phyloP scores from a whole-genome alignment of 106 monocot species.

The Dendrobium catenatum region DNA sequence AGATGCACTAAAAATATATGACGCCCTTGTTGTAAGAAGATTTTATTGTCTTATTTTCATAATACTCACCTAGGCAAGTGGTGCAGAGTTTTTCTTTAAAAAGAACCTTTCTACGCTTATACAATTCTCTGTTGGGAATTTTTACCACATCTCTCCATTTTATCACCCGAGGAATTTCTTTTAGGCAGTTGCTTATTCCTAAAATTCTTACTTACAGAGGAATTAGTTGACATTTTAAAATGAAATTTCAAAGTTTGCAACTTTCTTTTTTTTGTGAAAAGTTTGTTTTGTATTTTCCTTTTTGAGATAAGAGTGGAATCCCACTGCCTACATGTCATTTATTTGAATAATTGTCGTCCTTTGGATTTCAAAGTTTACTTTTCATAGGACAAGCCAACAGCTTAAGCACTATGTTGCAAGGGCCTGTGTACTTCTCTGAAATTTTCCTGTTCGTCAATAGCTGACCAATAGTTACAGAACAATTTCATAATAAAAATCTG shows the following conservation, averaged over 20 bases:
- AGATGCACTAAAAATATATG: background rate
- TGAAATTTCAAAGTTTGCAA: no score
- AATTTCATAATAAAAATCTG: background rate
- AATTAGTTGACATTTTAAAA: no score
- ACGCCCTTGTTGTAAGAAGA: no score
- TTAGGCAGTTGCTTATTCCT: background rate
- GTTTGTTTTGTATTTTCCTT: background rate
- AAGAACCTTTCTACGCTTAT: no score
- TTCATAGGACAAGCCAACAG: no score
- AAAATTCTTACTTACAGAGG: no score
- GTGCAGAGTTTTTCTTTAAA: no score
- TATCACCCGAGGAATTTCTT: background rate
- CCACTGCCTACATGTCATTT: background rate
- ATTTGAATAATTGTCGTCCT: background rate
- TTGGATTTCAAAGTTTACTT: background rate
- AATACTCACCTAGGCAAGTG: no score
- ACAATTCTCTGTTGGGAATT: no score
- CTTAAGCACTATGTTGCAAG: no score
- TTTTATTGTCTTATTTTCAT: no score
- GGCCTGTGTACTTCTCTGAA: background rate
- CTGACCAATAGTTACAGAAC: background rate
- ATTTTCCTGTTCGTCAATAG: background rate
- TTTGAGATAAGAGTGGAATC: background rate
- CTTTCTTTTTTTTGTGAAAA: background rate
- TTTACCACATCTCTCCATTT: no score